Base-by-base conservation (phyloP, 805 yeast genomes). In the Monosporozyma aquatica region DNA sequence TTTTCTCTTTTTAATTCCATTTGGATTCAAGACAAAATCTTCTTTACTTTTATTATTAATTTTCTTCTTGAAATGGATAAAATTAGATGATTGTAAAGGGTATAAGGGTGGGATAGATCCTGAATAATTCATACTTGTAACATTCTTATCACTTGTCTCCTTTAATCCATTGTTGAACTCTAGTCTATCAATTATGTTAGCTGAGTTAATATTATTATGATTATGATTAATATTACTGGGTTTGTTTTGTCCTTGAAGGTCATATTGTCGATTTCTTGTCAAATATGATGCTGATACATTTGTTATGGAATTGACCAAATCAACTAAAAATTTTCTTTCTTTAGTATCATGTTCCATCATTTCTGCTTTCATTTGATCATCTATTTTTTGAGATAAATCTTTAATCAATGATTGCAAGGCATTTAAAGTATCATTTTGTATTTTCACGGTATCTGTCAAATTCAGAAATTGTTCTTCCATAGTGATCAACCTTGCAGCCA, bases 401-500 rank as follows among this genome's bases (percentile, higher is more conserved):
- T 15, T 36, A 24, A 36, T 23, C 21, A 40, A 14, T 3, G 18
- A 11, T 51, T 40, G 21, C 17, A 29, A 29, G 21, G 21, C 33
- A 29, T 29, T 29, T 21, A 29, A 29, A 5, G 33, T 29, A 6
- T 43, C 27, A 10, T 48, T 52, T 40, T 58, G 58, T 23, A 51
- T 46, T 10, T 50, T 55, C 8, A 62, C 43, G 11, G 50, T 50
- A 22, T 47, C 45, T 15, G 55, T 47, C 5, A 62, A 38, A 20
- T 52, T 51, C 25, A 53, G 48, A 17, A 62, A 53, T 46, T 54
- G 51, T 41, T 58, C 58, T 30, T 61, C 66, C 63, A 60, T 51
- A 7, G 47, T 49, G 1, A 56, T 53, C 41, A 59, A 41, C 33
- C 65, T 47, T 3, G 56, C 58, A 21, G 59, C 51, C 23, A 60